Conservation (phyloP, 768 basidiomycete species). For the Fistulinella prunicolor region DNA sequence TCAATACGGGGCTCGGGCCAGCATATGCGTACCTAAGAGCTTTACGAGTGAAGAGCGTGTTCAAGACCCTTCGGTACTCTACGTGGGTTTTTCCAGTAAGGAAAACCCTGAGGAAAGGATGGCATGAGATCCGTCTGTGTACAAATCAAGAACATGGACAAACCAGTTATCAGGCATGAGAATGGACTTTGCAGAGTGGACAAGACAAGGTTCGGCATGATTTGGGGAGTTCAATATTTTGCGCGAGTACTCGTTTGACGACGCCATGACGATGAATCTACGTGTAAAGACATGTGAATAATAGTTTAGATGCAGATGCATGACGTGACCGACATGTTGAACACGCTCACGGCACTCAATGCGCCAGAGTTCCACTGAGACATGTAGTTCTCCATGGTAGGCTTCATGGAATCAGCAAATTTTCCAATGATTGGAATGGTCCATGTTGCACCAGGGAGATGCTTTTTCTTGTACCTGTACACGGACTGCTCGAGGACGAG, state of each 20-base stretch:
- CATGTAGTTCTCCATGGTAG: constrained; percentile 90
- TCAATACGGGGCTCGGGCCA: background rate
- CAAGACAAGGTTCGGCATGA: constrained; percentile 92
- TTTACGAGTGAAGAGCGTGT: constrained; percentile 90
- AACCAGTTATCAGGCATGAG: constrained; percentile 87
- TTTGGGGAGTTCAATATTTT: constrained; percentile 95
- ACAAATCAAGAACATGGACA: constrained; percentile 12
- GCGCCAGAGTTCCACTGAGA: constrained; percentile 89
- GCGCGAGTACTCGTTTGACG: constrained; percentile 87
- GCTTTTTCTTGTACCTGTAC: constrained; percentile 85
- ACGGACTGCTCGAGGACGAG: constrained; percentile 85
- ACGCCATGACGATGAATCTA: constrained; percentile 98
- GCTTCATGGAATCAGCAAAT: constrained; percentile 88
- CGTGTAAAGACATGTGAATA: constrained; percentile 8
- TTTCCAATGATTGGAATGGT: constrained; percentile 98
- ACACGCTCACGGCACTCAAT: constrained; percentile 88
- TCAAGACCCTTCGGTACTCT: constrained; percentile 89
- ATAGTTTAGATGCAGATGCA: background rate
- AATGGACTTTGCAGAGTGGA: constrained; percentile 85
- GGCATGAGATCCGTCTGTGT: background rate
- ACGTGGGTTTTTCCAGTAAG: constrained; percentile 90
- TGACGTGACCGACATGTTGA: constrained; percentile 78
- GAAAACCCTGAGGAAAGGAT: constrained; percentile 75
- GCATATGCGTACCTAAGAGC: constrained; percentile 68
- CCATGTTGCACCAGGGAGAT: constrained; percentile 86